Conservation (phyloP, 345 rosid genomes). For the Viola odorata region DNA sequence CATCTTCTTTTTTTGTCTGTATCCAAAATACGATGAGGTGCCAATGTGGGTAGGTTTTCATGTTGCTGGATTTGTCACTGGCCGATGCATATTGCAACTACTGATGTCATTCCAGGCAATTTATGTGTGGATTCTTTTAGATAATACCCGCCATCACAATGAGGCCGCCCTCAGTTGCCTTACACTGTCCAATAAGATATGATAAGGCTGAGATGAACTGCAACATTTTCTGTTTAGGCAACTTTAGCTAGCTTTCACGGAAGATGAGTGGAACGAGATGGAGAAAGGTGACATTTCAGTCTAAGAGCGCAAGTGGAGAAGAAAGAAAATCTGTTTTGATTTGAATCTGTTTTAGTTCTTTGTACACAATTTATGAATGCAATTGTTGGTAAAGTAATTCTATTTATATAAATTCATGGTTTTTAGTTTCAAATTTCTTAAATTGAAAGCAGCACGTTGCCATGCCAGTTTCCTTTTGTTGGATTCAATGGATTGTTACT, state of each 20-base stretch:
- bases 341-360: too few species aligned
- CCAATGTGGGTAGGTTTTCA: too few species aligned
- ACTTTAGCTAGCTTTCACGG: neutral
- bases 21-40: too few species aligned
- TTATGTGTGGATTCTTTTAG: neutral
- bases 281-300: neutral
- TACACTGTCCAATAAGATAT: too few species aligned
- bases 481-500: too few species aligned
- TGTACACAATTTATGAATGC: too few species aligned
- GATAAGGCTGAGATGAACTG: neutral
- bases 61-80: too few species aligned
- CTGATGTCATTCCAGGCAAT: neutral
- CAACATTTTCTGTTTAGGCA: neutral
- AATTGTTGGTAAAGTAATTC: too few species aligned
- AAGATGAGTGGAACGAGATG: neutral
- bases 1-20: too few species aligned
- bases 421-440: too few species aligned
- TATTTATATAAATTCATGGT: too few species aligned
- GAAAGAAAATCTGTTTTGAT: neutral
- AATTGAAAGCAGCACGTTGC: constrained; percentile 13
- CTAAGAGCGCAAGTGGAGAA: neutral
- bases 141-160: neutral
- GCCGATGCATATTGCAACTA: neutral
- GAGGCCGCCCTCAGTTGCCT: neutral
- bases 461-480: neutral